A percentile compares a stretch with the other conserved stretches of the same genome.
These are phyloP conservation scores for Tolypocladium tundrense DNA, from an alignment of 2,329 filamentous ascomycete species.

Conservation along the genomic window DNA sequence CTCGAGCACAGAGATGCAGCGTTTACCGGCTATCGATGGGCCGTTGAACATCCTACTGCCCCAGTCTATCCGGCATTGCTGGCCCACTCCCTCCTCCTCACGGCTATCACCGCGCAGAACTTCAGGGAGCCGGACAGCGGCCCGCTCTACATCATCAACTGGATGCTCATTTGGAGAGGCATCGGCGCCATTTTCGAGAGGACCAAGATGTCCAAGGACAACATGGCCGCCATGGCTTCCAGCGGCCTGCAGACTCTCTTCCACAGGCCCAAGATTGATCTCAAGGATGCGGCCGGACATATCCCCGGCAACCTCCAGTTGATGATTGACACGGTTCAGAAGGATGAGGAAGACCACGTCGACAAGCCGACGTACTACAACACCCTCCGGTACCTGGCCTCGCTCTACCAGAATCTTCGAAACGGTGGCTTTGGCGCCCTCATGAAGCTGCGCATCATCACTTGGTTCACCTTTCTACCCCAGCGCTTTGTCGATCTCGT, in stretches of 20 bases:
- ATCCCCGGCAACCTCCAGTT: constrained; percentile 38
- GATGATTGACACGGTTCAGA: constrained; percentile 35
- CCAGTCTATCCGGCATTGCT: constrained; percentile 38
- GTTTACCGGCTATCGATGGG: constrained; percentile 40
- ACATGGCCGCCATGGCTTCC: constrained; percentile 13
- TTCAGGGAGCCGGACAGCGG: constrained; percentile 37
- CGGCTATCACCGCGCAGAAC: constrained; percentile 36
- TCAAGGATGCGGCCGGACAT: constrained; percentile 26
- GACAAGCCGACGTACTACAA: constrained; percentile 31
- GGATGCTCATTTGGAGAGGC: constrained; percentile 46
- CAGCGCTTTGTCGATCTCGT: constrained; percentile 32
- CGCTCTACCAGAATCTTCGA: constrained; percentile 38
- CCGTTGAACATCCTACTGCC: constrained; percentile 35
- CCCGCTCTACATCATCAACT: constrained; percentile 42
- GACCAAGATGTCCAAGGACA: constrained; percentile 10
- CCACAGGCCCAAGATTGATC: constrained; percentile 36
- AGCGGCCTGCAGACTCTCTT: constrained; percentile 38
- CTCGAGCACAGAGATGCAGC: constrained; percentile 37
- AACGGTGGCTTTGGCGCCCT: constrained; percentile 30
- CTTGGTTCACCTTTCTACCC: constrained; percentile 42
- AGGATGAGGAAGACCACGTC: constrained; percentile 29
- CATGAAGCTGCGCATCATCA: constrained; percentile 39
- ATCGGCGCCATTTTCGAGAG: constrained; percentile 36
- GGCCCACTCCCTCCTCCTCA: constrained; percentile 39
- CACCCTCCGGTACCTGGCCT: constrained; percentile 38